Evolutionary conservation across 768 basidiomycete genomes (phyloP), one percentile per base, ranked within the genome.

Genomic region (Mycena galopus): DNA sequence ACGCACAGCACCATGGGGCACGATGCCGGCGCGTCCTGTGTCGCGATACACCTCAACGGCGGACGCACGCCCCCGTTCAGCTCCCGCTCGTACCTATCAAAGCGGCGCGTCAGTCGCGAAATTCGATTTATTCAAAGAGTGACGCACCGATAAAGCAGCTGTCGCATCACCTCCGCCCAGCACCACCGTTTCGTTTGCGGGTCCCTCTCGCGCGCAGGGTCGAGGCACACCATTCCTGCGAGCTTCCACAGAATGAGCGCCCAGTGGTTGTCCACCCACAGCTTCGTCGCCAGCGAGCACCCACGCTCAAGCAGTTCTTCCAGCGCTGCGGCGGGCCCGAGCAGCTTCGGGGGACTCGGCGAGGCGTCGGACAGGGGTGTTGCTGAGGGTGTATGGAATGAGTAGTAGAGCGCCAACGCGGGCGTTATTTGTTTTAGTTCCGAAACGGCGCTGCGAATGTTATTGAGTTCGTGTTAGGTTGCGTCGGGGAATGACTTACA

Each of bases 221-320:
- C 91, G 1, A 96, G 85, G 39, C 87, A 85, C 1, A 91, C 92
- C 88, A 96, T 90, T 16, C 94, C 93, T 4, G 96, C 95, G 25
- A 98, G 82, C 82, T 99, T 99, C 98, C 98, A 99, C 4, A 99
- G 86, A 33, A 99, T 90, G 55, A 96, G 82, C 12, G 84, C 81
- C 94, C 96, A 99, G 76, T 98, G 96, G 77, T 98, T 98, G 61
- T 93, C 89, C 1, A 98, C 91, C 98, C 98, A 99, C 27, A 85
- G 81, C 73, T 90, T 84, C 10, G 91, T 94, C 3, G 90, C 94
- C 27, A 95, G 86, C 2, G 77, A 79, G 73, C 95, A 96, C 0
- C 93, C 94, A 11, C 78, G 83, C 27, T 80, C 79, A 4, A 86
- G 82, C 12, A 96, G 82, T 69, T 90, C 85, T 29, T 86, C 79